These are phyloP conservation scores for Panaeolus cyanescens DNA, from an alignment of 768 basidiomycete species.

Conservation along the genomic window DNA sequence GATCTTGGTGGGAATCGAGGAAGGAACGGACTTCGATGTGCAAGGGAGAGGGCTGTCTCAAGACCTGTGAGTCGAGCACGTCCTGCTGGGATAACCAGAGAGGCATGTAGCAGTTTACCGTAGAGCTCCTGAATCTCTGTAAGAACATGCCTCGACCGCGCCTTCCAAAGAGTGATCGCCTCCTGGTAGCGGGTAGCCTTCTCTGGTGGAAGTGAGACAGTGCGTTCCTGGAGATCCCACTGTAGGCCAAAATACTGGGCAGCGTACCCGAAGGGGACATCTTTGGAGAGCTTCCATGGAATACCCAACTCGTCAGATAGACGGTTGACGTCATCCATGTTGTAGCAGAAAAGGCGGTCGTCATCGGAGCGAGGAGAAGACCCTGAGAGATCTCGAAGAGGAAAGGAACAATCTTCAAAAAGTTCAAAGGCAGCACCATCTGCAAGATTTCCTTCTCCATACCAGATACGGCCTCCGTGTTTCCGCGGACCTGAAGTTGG, in stretches of 20 bases:
- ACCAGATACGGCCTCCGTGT: slow-evolving; percentile 25
- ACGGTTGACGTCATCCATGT: slow-evolving; percentile 27
- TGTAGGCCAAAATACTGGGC: slow-evolving; percentile 15
- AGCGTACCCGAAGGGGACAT: slow-evolving; percentile 4
- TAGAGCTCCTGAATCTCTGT: slow-evolving; percentile 30
- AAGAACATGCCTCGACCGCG: slow-evolving; percentile 19
- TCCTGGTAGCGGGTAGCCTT: slow-evolving; percentile 15
- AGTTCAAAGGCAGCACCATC: slow-evolving; percentile 21
- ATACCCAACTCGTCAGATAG: slow-evolving; percentile 24
- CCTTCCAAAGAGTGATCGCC: slow-evolving; percentile 21
- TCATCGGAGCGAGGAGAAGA: slow-evolving; percentile 11
- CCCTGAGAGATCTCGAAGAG: slow-evolving; percentile 21
- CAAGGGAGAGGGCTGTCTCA: slow-evolving; percentile 30
- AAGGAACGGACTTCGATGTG: slow-evolving; percentile 26
- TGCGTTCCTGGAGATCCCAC: slow-evolving; percentile 12
- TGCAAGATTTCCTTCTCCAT: slow-evolving; percentile 8
- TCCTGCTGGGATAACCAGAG: slow-evolving; percentile 22
- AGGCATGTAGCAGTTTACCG: slow-evolving; percentile 34
- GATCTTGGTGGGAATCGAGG: no score
- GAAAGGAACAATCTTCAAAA: slow-evolving; percentile 23
- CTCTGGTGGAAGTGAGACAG: slow-evolving; percentile 5
- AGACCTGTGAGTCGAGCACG: slow-evolving; percentile 36
- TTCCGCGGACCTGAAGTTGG: slow-evolving; percentile 10
- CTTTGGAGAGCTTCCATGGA: slow-evolving; percentile 17
- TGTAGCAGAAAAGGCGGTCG: no score